A percentile compares a stretch with the other conserved stretches of the same genome.
These are phyloP conservation scores for Keithomyces neogunnii DNA, from an alignment of 2,329 filamentous ascomycete genomes.

Conservation along the genomic window DNA sequence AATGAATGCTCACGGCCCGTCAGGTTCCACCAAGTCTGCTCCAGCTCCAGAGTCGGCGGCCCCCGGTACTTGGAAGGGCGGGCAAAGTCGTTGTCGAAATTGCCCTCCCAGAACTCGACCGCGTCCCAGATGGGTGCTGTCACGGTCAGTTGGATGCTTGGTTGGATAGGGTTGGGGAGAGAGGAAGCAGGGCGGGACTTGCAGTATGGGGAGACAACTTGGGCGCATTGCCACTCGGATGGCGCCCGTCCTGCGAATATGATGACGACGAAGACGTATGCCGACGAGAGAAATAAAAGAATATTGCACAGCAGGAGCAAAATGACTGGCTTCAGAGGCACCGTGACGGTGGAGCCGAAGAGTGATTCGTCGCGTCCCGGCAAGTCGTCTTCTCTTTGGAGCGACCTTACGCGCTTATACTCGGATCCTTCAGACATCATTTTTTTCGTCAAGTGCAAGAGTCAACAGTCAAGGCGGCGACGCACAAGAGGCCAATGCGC, in stretches of 20 bases:
- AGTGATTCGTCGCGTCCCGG: neutral
- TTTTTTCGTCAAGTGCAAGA: neutral
- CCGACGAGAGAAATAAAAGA: neutral
- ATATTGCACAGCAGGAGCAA: neutral
- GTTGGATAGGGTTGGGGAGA: neutral
- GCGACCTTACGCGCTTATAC: neutral
- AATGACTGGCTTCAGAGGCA: neutral
- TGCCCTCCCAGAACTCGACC: constrained; percentile 4
- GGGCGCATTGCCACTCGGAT: neutral
- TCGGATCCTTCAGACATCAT: neutral
- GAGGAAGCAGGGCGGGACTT: neutral
- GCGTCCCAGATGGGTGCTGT: constrained; percentile 2
- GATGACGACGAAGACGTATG: neutral
- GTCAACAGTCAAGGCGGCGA: no score
- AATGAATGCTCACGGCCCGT: neutral
- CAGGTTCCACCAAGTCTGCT: neutral
- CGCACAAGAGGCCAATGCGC: no score
- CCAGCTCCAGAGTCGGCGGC: neutral
- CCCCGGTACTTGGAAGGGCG: constrained; percentile 1
- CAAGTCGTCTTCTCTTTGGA: neutral
- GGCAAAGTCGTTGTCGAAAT: constrained; percentile 2
- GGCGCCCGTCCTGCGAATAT: neutral
- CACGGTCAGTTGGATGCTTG: neutral
- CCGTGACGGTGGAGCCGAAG: neutral
- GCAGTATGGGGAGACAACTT: neutral